These are phyloP conservation scores for Emmonsia crescens DNA, from an alignment of 2,329 filamentous ascomycete species.

Conservation along the genomic window DNA sequence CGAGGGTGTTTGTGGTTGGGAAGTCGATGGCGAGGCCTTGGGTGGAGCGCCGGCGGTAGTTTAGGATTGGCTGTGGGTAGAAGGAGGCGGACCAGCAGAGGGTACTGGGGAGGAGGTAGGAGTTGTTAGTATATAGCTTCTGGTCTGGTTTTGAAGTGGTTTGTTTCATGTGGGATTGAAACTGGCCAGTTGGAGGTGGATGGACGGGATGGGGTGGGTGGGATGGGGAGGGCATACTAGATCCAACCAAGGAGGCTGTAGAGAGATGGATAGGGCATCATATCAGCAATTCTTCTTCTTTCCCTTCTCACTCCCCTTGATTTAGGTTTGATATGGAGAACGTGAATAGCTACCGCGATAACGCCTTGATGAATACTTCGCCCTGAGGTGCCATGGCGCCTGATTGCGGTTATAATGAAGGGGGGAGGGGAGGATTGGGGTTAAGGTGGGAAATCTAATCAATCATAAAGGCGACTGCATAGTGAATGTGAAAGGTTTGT, in stretches of 20 bases:
- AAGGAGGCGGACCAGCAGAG: constrained; percentile 77
- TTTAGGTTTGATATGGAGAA: neutral
- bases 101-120: constrained; percentile 32
- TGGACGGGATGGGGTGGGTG: neutral
- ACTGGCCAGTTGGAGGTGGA: neutral
- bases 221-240: constrained; percentile 39
- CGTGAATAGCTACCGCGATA: constrained; percentile 31
- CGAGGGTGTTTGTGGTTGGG: constrained; percentile 57
- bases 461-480: neutral
- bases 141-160: neutral
- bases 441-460: neutral
- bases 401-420: neutral
- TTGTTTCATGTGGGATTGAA: neutral
- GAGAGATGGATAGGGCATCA: constrained; percentile 17
- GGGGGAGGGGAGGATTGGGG: too few relatives aligned
- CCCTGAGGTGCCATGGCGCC: constrained; percentile 21
- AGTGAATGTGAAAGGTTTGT: neutral
- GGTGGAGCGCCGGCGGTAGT: constrained; percentile 65
- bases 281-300: constrained; percentile 13
- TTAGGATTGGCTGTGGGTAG: constrained; percentile 80
- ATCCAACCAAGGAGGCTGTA: constrained; percentile 61
- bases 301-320: neutral
- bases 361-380: constrained; percentile 28
- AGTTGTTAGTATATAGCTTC: neutral
- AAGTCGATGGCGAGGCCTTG: constrained; percentile 81